phyloP scores from a whole-genome alignment of 2,329 filamentous ascomycete genomes.

The Exophiala aquamarina region DNA sequence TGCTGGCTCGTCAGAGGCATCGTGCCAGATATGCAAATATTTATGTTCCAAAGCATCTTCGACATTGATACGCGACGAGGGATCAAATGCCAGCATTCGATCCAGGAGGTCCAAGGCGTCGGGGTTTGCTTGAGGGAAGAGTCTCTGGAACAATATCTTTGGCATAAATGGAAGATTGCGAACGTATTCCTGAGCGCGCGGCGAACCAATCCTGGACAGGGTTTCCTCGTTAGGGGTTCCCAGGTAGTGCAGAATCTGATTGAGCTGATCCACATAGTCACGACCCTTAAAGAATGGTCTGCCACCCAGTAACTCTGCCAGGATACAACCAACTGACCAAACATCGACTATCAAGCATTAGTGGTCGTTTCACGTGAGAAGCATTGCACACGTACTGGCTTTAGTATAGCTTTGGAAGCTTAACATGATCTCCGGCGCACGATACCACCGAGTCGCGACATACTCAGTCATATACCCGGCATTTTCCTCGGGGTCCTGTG shows the following conservation, averaged over 20 bases:
- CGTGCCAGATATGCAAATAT: slow-evolving; percentile 98
- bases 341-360: slow-evolving; percentile 72
- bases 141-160: slow-evolving; percentile 81
- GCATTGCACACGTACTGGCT: slow-evolving; percentile 73
- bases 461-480: slow-evolving; percentile 99
- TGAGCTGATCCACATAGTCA: slow-evolving; percentile 98
- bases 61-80: slow-evolving; percentile 86
- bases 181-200: slow-evolving; percentile 95
- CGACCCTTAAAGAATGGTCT: slow-evolving; percentile 99
- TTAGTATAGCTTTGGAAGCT: slow-evolving; percentile 99
- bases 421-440: slow-evolving; percentile 97
- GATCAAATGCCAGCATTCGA: slow-evolving; percentile 96
- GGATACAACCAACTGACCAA: slow-evolving; percentile 97
- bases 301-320: slow-evolving; percentile 91
- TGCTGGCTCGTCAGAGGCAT: slow-evolving; percentile 89
- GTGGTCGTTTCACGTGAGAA: slow-evolving; percentile 5
- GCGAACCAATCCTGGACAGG: slow-evolving; percentile 87
- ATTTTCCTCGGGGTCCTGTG: slow-evolving; percentile 95
- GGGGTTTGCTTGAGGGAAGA: slow-evolving; percentile 94
- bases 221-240: slow-evolving; percentile 97
- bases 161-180: slow-evolving; percentile 93
- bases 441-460: slow-evolving; percentile 96
- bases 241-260: slow-evolving; percentile 97
- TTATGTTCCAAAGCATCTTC: slow-evolving; percentile 94
- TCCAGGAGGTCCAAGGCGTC: slow-evolving; percentile 94